phyloP scores from a whole-genome alignment of 768 basidiomycete genomes.

The Cystofilobasidium macerans region DNA sequence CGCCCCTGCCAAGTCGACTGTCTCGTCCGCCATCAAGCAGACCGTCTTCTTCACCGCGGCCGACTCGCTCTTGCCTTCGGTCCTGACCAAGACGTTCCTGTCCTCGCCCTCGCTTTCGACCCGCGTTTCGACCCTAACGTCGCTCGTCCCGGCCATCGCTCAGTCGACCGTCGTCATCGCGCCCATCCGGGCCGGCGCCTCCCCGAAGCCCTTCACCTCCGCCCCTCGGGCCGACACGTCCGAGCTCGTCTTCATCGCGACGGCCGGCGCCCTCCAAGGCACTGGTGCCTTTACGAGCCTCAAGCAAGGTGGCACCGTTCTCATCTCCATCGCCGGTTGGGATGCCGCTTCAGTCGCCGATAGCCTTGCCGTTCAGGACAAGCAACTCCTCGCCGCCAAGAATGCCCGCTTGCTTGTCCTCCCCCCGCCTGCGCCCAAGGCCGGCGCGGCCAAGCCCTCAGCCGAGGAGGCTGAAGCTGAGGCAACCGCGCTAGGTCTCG shows the following conservation, averaged over 20 bases:
- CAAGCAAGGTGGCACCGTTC: conserved; percentile 50
- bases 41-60: conserved; percentile 55
- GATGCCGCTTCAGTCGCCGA: conserved; percentile 57
- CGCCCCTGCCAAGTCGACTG: conserved; percentile 15
- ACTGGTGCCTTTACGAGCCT: conserved; percentile 62
- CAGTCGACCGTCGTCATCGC: conserved; percentile 39
- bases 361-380: conserved; percentile 51
- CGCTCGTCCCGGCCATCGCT: conserved; percentile 36
- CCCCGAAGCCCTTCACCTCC: conserved; percentile 28
- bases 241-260: conserved; percentile 60
- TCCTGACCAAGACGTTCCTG: conserved; percentile 41
- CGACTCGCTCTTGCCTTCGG: conserved; percentile 45
- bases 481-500: conserved; percentile 44
- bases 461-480: conserved; percentile 55
- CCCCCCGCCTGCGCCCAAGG: conserved; percentile 29
- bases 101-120: conserved; percentile 42
- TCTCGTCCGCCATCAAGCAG: conserved; percentile 40
- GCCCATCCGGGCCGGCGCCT: conserved; percentile 29
- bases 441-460: conserved; percentile 40
- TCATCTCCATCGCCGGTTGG: conserved; percentile 70
- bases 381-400: conserved; percentile 45
- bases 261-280: conserved; percentile 65
- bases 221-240: conserved; percentile 27
- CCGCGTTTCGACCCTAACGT: conserved; percentile 36
- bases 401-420: conserved; percentile 41